A percentile compares a stretch with the other conserved stretches of the same genome.
Conservation (phyloP, 2,329 filamentous ascomycete species). For the Talaromyces sp. region DNA sequence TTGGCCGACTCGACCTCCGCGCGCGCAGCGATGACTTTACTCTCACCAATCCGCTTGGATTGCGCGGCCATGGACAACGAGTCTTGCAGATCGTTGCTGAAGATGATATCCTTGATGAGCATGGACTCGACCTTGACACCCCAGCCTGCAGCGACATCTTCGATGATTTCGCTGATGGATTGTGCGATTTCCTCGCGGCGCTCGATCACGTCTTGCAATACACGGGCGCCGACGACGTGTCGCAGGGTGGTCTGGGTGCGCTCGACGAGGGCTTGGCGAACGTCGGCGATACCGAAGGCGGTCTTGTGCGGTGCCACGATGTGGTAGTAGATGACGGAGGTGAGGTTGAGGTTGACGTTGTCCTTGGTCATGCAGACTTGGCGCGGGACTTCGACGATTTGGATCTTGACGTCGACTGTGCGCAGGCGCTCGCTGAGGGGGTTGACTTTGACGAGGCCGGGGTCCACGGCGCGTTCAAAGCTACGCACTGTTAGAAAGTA, state of each 20-base stretch:
- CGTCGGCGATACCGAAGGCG: slow-evolving; percentile 92
- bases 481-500: too few relatives aligned
- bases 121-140: slow-evolving; percentile 96
- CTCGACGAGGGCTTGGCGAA: slow-evolving; percentile 93
- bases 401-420: slow-evolving; percentile 97
- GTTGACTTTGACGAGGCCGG: slow-evolving; percentile 96
- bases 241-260: slow-evolving; percentile 96
- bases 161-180: slow-evolving; percentile 94
- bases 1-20: slow-evolving; percentile 96
- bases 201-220: slow-evolving; percentile 97
- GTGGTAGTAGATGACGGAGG: slow-evolving; percentile 98
- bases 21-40: slow-evolving; percentile 95
- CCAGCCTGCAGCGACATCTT: slow-evolving; percentile 91
- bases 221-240: slow-evolving; percentile 91
- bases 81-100: slow-evolving; percentile 92
- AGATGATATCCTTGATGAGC: slow-evolving; percentile 99
- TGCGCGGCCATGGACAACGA: slow-evolving; percentile 97
- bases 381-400: slow-evolving; percentile 92
- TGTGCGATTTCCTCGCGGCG: slow-evolving; percentile 94
- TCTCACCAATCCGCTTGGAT: slow-evolving; percentile 96
- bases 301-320: slow-evolving; percentile 94
- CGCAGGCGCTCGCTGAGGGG: slow-evolving; percentile 85
- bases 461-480: slow-evolving; percentile 89
- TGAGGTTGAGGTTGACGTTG: slow-evolving; percentile 91
- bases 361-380: slow-evolving; percentile 99